Percentiles rank a stretch among this genome's conserved stretches.
These are phyloP conservation scores for Glycyrrhiza uralensis DNA, from an alignment of 306 rosid species.

Conservation along the genomic window DNA sequence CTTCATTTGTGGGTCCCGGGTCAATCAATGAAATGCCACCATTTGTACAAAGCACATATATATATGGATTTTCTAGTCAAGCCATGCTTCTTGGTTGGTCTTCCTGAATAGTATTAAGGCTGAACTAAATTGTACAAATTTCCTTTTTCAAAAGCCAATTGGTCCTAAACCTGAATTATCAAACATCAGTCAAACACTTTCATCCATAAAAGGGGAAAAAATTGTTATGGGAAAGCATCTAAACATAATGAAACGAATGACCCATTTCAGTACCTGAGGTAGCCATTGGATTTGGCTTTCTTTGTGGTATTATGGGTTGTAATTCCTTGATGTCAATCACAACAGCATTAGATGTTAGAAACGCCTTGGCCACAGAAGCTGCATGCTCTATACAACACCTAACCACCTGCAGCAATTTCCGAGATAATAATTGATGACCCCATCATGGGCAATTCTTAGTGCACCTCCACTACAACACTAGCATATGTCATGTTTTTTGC, in stretches of 20 bases:
- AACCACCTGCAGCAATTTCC: constrained; percentile 61
- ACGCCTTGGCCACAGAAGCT: constrained; percentile 79
- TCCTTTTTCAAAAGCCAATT: constrained; percentile 34
- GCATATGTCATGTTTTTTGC: background rate
- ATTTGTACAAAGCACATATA: background rate
- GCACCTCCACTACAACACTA: background rate
- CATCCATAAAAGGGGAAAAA: background rate
- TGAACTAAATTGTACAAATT: background rate
- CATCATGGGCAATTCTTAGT: background rate
- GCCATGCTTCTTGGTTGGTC: background rate
- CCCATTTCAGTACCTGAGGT: constrained; percentile 36
- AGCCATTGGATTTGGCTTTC: constrained; percentile 44
- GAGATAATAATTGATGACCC: background rate
- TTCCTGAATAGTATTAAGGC: background rate
- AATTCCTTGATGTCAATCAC: constrained; percentile 59
- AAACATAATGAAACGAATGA: background rate
- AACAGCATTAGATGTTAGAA: constrained; percentile 82
- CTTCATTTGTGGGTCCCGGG: background rate
- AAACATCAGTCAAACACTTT: background rate
- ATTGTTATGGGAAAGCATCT: background rate
- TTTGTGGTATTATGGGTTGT: constrained; percentile 32
- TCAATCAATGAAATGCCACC: background rate
- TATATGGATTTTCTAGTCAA: background rate
- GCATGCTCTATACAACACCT: constrained; percentile 92
- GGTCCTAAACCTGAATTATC: constrained; percentile 50